phyloP scores from a whole-genome alignment of 2,329 filamentous ascomycete genomes.

The Ilyonectria mors-panacis region DNA sequence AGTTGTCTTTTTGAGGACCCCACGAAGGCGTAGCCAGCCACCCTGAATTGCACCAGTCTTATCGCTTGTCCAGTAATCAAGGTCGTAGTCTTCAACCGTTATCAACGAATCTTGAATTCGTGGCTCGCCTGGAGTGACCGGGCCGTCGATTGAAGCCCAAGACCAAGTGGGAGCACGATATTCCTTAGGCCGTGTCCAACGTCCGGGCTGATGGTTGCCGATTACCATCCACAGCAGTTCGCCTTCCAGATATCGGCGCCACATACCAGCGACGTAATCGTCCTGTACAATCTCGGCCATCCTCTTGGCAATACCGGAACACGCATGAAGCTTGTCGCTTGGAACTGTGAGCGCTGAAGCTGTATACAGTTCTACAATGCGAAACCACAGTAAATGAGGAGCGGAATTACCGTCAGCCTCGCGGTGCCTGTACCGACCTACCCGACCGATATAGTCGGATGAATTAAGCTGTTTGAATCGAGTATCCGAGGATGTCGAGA shows the following conservation, averaged over 20 bases:
- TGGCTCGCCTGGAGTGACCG: neutral
- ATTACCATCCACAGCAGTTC: conserved; percentile 6
- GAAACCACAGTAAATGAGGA: conserved; percentile 4
- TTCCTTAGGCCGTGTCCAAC: neutral
- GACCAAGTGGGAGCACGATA: conserved; percentile 18
- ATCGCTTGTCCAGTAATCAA: neutral
- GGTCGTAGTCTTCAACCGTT: neutral
- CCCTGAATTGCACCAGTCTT: neutral
- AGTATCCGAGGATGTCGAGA: neutral
- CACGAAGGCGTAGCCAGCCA: conserved; percentile 10
- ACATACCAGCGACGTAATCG: conserved; percentile 33
- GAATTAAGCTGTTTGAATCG: neutral
- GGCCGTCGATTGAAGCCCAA: conserved; percentile 8
- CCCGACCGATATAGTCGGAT: neutral
- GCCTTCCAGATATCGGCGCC: conserved; percentile 19
- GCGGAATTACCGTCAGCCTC: neutral
- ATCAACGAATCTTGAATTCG: neutral
- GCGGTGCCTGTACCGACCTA: neutral
- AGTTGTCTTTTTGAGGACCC: neutral
- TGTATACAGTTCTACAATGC: conserved; percentile 15
- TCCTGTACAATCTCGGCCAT: conserved; percentile 15
- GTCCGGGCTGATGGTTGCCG: neutral
- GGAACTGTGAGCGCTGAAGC: conserved; percentile 20
- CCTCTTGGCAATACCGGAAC: conserved; percentile 25
- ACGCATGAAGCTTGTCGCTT: conserved; percentile 22